Percentiles rank a stretch among this genome's conserved stretches.
phyloP scores from a whole-genome alignment of 2,329 filamentous ascomycete genomes.

The Sordariomycetes sp. region DNA sequence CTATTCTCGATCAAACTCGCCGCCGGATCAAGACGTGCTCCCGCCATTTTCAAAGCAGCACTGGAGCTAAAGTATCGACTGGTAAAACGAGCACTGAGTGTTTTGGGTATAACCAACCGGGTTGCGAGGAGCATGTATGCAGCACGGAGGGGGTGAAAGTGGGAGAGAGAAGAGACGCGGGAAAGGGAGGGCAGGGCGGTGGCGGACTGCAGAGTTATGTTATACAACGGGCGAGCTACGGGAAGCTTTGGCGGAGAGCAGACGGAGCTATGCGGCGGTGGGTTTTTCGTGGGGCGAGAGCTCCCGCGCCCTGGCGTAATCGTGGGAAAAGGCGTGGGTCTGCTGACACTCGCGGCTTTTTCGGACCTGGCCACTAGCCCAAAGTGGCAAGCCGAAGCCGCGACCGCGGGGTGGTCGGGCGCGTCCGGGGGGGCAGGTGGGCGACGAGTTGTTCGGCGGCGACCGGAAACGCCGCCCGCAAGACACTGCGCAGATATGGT shows the following conservation, averaged over 20 bases:
- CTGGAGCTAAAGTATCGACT: neutral
- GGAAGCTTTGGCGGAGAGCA: neutral
- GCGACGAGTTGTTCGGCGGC: too few relatives aligned
- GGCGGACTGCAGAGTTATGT: conserved; percentile 7
- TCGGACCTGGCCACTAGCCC: neutral
- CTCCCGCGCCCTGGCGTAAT: neutral
- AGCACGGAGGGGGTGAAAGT: neutral
- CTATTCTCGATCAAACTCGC: conserved; percentile 51
- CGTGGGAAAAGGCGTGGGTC: neutral
- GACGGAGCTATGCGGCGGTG: neutral
- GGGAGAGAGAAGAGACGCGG: conserved; percentile 9
- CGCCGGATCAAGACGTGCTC: conserved; percentile 4
- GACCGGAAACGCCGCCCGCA: too few relatives aligned
- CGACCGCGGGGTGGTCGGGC: neutral
- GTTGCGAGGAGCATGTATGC: conserved; percentile 7
- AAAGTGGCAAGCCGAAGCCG: neutral
- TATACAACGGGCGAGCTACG: neutral
- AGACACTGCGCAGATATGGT: neutral
- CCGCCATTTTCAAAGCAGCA: neutral
- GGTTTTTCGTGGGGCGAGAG: neutral
- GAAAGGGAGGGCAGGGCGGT: conserved; percentile 13
- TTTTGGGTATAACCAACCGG: conserved; percentile 7
- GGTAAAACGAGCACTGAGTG: neutral
- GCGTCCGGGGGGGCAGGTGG: too few relatives aligned
- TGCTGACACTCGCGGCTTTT: neutral